Conservation (phyloP, 2,329 filamentous ascomycete genomes). For the Pezizomycotina sp. region DNA sequence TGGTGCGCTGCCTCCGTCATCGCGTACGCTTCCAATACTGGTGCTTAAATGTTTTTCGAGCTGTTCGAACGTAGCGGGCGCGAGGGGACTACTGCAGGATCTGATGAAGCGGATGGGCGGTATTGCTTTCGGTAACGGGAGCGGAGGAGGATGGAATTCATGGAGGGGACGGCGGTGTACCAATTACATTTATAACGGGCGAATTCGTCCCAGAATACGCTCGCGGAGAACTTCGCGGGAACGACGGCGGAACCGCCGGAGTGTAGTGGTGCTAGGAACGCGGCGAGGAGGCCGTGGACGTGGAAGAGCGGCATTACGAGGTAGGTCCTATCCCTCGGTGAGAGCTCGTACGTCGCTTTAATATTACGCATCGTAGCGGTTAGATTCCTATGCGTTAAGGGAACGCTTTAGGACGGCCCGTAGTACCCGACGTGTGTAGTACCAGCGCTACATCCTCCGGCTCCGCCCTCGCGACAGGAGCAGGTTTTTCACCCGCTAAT, state of each 20-base stretch:
- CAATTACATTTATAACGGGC: constrained; percentile 59
- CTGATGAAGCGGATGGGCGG: constrained; percentile 71
- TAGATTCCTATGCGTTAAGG: constrained; percentile 65
- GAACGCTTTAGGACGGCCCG: constrained; percentile 69
- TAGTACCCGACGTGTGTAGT: constrained; percentile 71
- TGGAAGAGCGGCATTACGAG: constrained; percentile 77
- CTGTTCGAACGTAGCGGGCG: constrained; percentile 64
- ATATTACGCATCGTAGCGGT: constrained; percentile 77
- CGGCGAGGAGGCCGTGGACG: constrained; percentile 73
- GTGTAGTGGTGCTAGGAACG: constrained; percentile 58
- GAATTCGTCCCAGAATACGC: constrained; percentile 70
- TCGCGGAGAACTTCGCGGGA: constrained; percentile 62
- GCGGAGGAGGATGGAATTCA: constrained; percentile 75
- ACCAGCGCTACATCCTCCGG: constrained; percentile 70
- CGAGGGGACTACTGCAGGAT: constrained; percentile 70
- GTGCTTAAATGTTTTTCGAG: constrained; percentile 60
- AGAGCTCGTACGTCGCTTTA: constrained; percentile 57
- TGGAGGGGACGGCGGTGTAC: constrained; percentile 81
- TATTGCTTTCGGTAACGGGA: constrained; percentile 49
- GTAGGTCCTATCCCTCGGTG: constrained; percentile 56
- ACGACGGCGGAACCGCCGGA: constrained; percentile 67
- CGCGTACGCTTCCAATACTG: constrained; percentile 76
- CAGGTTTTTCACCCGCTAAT: constrained; percentile 39
- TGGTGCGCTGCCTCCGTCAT: constrained; percentile 85
- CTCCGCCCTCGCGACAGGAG: constrained; percentile 39